Base-by-base conservation (phyloP, 768 basidiomycete species). In the Phlebiopsis flavidoalba region DNA sequence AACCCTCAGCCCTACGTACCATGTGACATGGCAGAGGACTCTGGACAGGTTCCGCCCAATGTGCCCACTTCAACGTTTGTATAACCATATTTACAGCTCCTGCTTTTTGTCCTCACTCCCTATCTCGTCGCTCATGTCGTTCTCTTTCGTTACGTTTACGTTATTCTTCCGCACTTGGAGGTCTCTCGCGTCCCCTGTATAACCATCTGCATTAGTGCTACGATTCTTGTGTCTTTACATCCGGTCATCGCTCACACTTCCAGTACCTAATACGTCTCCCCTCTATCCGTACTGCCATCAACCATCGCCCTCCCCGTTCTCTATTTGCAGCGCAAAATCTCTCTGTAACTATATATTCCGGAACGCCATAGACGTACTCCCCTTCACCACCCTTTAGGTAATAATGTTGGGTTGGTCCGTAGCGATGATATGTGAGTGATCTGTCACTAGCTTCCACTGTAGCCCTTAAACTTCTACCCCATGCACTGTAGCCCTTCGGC, bases 131-230 rank as follows among this genome's bases (percentile, higher is more conserved):
- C 60, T 50, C 61, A 58, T 58, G 61, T 62, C 64, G 65, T 66
- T 66, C 62, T 58, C 66, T 69, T 31, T 31, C 26, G 26, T 31
- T 31, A 31, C 67, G 64, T 57, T n/a, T 68, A 65, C 63, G 65
- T 61, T 61, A 53, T 60, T 54, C 35, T 62, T 55, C 58, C 45
- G 52, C 37, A 62, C 48, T 60, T 58, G 66, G 66, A 67, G 63
- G 63, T 64, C 64, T 63, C 59, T 60, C 56, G 50, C 57, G 61
- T 62, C 61, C 40, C 65, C 57, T 71, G 70, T 71, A 71, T 62
- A 67, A 71, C 61, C 54, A 65, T 37, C 66, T 66, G 67, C 70
- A 66, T 63, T 66, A 67, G 64, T 69, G 68, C 65, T 56, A 62
- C 61, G 60, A 61, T 26, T 60, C 61, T 59, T 60, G 65, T 63